Evolutionary conservation across 1,284 basidiomycete species (phyloP).

Genomic region (Rhodotorula sp.): DNA sequence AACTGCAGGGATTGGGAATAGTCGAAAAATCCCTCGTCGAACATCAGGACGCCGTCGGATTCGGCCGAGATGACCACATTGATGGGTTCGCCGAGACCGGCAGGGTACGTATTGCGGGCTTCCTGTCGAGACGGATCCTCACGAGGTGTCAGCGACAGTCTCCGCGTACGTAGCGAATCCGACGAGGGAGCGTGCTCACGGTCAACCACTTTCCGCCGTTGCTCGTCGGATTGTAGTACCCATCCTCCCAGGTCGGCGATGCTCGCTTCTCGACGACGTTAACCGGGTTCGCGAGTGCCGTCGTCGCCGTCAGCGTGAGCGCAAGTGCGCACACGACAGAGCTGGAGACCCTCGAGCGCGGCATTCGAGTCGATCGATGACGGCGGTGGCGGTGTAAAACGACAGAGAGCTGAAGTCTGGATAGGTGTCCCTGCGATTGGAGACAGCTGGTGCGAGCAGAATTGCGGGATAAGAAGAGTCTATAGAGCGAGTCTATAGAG

Average conservation of each 20-base stretch:
- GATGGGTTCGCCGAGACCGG: constrained; percentile 79
- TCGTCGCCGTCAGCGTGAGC: not conserved
- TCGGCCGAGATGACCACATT: constrained; percentile 81
- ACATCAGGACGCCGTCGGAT: constrained; percentile 70
- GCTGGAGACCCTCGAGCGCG: too few relatives aligned
- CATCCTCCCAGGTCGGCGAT: constrained; percentile 35
- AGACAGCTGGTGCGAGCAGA: too few relatives aligned
- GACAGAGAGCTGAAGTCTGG: too few relatives aligned
- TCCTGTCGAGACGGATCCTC: not conserved
- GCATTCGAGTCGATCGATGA: too few relatives aligned
- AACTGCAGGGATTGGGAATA: constrained; percentile 47
- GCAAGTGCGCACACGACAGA: too few relatives aligned
- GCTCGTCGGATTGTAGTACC: constrained; percentile 55
- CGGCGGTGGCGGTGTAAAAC: too few relatives aligned
- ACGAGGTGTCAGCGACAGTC: not conserved
- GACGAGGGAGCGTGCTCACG: constrained; percentile 8
- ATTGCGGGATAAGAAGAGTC: too few relatives aligned
- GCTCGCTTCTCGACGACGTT: not conserved
- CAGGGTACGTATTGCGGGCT: constrained; percentile 20
- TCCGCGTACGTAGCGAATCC: not conserved
- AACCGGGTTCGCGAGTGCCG: not conserved
- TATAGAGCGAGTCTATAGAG: too few relatives aligned
- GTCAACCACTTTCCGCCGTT: constrained; percentile 51
- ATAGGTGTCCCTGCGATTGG: too few relatives aligned
- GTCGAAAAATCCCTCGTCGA: constrained; percentile 54